phyloP scores from a whole-genome alignment of 169 alveolate genomes.

The Plasmodium blacklocki region DNA sequence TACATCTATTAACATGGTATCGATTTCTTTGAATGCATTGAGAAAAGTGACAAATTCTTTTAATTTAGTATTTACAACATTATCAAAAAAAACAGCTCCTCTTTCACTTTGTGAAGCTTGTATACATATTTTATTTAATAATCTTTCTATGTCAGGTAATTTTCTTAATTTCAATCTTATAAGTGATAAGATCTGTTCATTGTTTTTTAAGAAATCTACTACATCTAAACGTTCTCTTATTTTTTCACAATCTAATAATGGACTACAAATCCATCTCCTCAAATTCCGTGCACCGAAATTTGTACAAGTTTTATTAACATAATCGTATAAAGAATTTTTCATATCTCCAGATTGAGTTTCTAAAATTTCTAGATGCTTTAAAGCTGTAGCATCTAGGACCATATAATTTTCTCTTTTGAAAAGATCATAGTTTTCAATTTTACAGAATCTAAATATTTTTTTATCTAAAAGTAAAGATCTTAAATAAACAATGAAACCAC shows the following conservation, averaged over 20 bases:
- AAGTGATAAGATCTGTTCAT: conserved; percentile 80
- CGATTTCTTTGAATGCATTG: conserved; percentile 79
- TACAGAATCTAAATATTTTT: conserved; percentile 52
- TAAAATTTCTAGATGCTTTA: conserved; percentile 90
- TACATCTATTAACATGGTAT: conserved; percentile 74
- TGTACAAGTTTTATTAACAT: conserved; percentile 93
- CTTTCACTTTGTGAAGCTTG: conserved; percentile 89
- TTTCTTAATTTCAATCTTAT: conserved; percentile 78
- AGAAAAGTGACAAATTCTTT: conserved; percentile 85
- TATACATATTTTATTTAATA: conserved; percentile 86
- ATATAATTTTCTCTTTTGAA: conserved; percentile 63
- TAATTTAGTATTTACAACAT: conserved; percentile 81
- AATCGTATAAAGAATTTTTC: conserved; percentile 87
- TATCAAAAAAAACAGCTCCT: conserved; percentile 91
- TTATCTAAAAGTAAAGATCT: conserved; percentile 53
- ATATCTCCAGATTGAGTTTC: conserved; percentile 87
- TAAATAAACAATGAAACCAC: conserved; percentile 49
- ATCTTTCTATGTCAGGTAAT: conserved; percentile 89
- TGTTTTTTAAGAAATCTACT: conserved; percentile 90
- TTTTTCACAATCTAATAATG: conserved; percentile 88
- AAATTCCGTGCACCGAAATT: conserved; percentile 96
- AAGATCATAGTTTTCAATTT: conserved; percentile 57
- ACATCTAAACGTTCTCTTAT: conserved; percentile 93
- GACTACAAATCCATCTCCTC: conserved; percentile 96
- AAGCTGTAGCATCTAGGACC: conserved; percentile 86